Percentiles rank a stretch among this genome's conserved stretches.
Conservation (phyloP, 1,139 yeast species). For the Magnusiomyces suaveolens region DNA sequence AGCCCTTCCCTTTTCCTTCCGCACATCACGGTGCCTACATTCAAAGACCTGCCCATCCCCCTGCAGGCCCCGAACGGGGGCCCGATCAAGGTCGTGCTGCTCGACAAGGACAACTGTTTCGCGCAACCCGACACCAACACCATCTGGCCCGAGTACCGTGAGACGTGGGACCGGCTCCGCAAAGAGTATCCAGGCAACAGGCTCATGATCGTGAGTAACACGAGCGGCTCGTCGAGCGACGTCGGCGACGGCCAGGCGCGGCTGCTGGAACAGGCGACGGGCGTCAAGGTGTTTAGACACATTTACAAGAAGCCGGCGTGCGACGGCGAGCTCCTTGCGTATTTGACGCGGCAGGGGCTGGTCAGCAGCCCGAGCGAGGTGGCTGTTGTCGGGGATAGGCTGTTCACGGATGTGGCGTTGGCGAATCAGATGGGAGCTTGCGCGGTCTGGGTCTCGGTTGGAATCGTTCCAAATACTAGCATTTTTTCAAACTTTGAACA, state of each 20-base stretch:
- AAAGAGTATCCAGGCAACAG: constrained; percentile 50
- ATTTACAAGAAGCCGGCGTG: constrained; percentile 87
- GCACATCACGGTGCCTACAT: constrained; percentile 50
- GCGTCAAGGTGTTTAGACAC: constrained; percentile 68
- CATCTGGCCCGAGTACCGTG: constrained; percentile 65
- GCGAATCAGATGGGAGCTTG: constrained; percentile 88
- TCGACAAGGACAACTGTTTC: constrained; percentile 93
- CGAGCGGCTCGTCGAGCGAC: constrained; percentile 87
- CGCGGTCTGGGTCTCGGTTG: constrained; percentile 75
- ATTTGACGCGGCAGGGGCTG: constrained; percentile 37
- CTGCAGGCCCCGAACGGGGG: constrained; percentile 21
- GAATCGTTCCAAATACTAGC: constrained; percentile 50
- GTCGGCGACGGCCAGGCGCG: constrained; percentile 49
- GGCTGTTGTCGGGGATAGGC: constrained; percentile 80
- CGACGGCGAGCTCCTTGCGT: constrained; percentile 52
- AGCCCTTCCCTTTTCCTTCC: constrained; percentile 68
- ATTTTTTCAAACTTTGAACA: constrained; percentile 37
- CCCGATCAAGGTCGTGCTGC: constrained; percentile 63
- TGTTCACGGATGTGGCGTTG: constrained; percentile 86
- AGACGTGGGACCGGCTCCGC: constrained; percentile 48
- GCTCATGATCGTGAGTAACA: constrained; percentile 75
- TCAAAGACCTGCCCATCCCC: constrained; percentile 49
- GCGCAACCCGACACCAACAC: constrained; percentile 74
- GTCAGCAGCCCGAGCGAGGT: constrained; percentile 50
- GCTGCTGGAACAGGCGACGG: constrained; percentile 55